These are phyloP conservation scores for Russula vinacea DNA, from an alignment of 768 basidiomycete genomes.

Conservation along the genomic window DNA sequence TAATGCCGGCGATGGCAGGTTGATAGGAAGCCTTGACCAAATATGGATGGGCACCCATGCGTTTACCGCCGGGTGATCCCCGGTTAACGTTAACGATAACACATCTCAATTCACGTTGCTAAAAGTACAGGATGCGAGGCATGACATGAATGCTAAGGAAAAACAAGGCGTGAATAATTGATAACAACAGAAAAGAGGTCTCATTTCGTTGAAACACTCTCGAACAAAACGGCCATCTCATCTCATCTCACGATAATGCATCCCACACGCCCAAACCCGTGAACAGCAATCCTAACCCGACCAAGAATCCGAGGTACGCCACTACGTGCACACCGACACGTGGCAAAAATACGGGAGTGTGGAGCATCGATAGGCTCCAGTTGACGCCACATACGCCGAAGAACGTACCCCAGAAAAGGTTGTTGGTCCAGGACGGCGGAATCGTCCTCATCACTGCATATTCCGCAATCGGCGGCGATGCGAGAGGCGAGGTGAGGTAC, in stretches of 20 bases:
- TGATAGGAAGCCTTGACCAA: background rate
- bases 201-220: background rate
- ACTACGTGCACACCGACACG: constrained; percentile 72
- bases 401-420: constrained; percentile 35
- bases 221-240: background rate
- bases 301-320: constrained; percentile 65
- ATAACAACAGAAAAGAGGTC: background rate
- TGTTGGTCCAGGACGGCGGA: constrained; percentile 30
- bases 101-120: background rate
- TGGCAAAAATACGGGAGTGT: constrained; percentile 65
- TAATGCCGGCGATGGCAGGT: background rate
- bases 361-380: constrained; percentile 55
- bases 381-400: constrained; percentile 40
- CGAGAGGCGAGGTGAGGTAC: constrained; percentile 55
- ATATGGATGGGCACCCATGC: background rate
- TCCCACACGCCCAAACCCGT: constrained; percentile 72
- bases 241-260: constrained; percentile 46
- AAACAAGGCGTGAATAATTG: background rate
- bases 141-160: background rate
- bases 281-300: constrained; percentile 68
- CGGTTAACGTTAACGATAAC: no score
- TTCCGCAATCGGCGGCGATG: background rate
- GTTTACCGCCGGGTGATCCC: no score
- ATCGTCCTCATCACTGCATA: constrained; percentile 11
- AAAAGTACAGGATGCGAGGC: background rate